A percentile compares a stretch with the other conserved stretches of the same genome.
These are phyloP conservation scores for Hymenoscyphus scutula DNA, from an alignment of 2,329 filamentous ascomycete genomes.

Conservation along the genomic window DNA sequence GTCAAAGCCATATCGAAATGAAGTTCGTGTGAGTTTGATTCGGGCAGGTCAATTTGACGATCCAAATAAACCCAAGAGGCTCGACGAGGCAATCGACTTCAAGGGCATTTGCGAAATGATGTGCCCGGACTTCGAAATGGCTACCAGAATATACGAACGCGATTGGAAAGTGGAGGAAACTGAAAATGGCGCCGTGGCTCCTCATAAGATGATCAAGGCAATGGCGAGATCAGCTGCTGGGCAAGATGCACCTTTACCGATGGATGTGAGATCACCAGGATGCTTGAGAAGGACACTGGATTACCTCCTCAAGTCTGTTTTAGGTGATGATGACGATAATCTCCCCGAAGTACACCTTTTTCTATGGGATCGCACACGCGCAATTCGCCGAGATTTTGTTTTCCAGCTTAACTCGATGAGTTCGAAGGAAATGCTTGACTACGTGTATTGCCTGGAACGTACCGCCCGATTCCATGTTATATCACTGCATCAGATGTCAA, in stretches of 20 bases:
- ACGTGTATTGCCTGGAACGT: conserved; percentile 63
- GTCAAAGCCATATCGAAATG: conserved; percentile 56
- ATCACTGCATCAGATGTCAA: conserved; percentile 60
- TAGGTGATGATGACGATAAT: conserved; percentile 51
- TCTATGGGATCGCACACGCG: conserved; percentile 66
- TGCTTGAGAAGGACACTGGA: conserved; percentile 59
- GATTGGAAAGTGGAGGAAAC: conserved; percentile 59
- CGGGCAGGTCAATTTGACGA: conserved; percentile 62
- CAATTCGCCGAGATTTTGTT: conserved; percentile 66
- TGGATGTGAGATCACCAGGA: conserved; percentile 62
- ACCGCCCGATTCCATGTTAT: conserved; percentile 67
- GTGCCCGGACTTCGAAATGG: conserved; percentile 66
- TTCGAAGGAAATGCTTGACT: conserved; percentile 51
- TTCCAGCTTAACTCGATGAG: conserved; percentile 61
- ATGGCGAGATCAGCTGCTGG: conserved; percentile 66
- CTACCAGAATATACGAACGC: conserved; percentile 59
- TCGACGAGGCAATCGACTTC: conserved; percentile 64
- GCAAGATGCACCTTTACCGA: conserved; percentile 64
- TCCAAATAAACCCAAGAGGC: conserved; percentile 58
- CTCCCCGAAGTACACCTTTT: conserved; percentile 59
- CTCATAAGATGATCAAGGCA: conserved; percentile 62
- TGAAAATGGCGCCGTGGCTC: conserved; percentile 45
- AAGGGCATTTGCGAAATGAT: conserved; percentile 68
- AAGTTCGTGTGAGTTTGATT: conserved; percentile 56
- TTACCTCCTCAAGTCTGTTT: conserved; percentile 60